Evolutionary conservation across 306 rosid species (phyloP).

Genomic region (Crataegus laevigata): DNA sequence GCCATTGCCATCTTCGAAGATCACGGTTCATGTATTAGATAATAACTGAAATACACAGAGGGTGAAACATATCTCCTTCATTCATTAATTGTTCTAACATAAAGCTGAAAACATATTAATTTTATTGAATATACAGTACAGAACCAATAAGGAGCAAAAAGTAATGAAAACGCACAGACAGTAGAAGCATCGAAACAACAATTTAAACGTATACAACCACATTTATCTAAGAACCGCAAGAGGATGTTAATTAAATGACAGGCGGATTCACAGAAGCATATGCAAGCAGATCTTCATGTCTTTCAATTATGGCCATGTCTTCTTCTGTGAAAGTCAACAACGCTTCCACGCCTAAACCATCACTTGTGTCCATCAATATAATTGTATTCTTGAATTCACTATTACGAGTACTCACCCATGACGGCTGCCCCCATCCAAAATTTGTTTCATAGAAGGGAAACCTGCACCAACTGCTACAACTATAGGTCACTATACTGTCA

Average conservation of each 20-base stretch:
- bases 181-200: neutral
- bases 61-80: neutral
- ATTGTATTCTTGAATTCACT: conserved; percentile 9
- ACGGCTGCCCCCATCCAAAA: conserved; percentile 31
- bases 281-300: conserved; percentile 5
- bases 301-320: conserved; percentile 10
- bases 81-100: neutral
- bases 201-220: neutral
- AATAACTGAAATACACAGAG: neutral
- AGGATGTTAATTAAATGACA: neutral
- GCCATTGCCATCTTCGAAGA: conserved; percentile 8
- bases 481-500: neutral
- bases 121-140: neutral
- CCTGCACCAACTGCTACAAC: conserved; percentile 14
- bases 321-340: neutral
- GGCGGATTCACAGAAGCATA: neutral
- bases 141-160: neutral
- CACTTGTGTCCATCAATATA: conserved; percentile 1
- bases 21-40: no score
- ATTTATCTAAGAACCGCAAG: neutral
- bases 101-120: neutral
- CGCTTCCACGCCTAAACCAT: conserved; percentile 21
- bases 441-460: conserved; percentile 13
- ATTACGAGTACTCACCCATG: conserved; percentile 10
- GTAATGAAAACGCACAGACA: neutral